Base-by-base conservation (phyloP, 2,329 filamentous ascomycete genomes). In the Alternaria conjuncta region DNA sequence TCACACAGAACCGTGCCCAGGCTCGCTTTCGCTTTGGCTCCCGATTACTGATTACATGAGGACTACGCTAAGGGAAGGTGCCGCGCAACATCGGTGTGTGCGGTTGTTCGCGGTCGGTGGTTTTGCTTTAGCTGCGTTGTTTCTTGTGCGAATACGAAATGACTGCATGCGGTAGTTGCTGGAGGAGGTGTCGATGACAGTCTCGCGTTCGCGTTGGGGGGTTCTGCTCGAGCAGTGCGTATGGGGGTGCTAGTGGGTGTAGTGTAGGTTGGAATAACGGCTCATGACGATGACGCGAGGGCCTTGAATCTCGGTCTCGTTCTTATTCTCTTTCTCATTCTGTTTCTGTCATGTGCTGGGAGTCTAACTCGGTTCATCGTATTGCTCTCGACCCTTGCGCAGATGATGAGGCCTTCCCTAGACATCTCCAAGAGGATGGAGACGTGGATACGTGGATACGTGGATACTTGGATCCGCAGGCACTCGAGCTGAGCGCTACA, bases 321-420 rank as follows among this genome's bases (percentile, higher is more conserved):
- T 60, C 57, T 43, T 13, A 26, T 60, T 49, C 57, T 60, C 13
- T n/a, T 49, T 43, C 44, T 51, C 21, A 20, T 43, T 43, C 12
- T 15, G n/a, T 45, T 25, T 15, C 20, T 41, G 30, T 13, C 4
- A 36, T n/a, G 11, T 13, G 2, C 23, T 18, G 9, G n/a, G 5
- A 41, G 36, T 18, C 36, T 5, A 4, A 18, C 9, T 6, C 36
- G 5, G 2, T 41, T 41, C 36, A 8, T 32, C 8, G 11, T 53
- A 1, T 41, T 12, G 9, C 36, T 6, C n/a, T 1, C n/a, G 36
- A 41, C n/a, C 5, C n/a, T 18, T 18, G 36, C 36, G 36, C 36
- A 18, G 3, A 41, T 18, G 36, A 18, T 41, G 36, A 41, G 36
- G 36, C n/a, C 8, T 41, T 41, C 15, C 36, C 15, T 41, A 18